phyloP scores from a whole-genome alignment of 1,284 basidiomycete genomes.

The Apiotrichum laibachii region DNA sequence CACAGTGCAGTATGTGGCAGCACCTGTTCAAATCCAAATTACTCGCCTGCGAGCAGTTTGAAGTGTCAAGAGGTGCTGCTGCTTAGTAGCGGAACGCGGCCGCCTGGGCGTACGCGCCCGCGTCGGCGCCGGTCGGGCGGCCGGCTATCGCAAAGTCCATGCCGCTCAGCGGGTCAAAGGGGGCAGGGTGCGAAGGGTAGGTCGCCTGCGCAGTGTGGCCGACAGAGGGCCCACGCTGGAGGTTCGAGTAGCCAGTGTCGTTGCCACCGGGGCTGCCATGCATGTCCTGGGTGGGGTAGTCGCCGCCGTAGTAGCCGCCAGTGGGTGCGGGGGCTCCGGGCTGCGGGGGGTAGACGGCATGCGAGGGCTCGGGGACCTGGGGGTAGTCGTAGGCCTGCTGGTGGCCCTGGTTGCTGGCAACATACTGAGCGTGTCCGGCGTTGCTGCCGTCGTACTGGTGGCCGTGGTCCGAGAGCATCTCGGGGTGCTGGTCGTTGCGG shows the following conservation, averaged over 20 bases:
- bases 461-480: background rate
- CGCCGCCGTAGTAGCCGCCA: conserved; percentile 12
- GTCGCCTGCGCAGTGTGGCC: background rate
- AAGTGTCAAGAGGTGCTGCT: background rate
- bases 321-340: conserved; percentile 1
- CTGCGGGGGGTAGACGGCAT: conserved; percentile 15
- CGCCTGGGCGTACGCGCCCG: conserved; percentile 42
- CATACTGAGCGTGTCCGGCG: conserved; percentile 6
- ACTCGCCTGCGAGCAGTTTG: conserved; percentile 4
- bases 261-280: conserved; percentile 24
- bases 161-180: conserved; percentile 12
- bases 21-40: background rate
- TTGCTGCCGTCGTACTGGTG: no score
- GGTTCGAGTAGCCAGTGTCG: conserved; percentile 41
- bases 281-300: conserved; percentile 35
- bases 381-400: conserved; percentile 12
- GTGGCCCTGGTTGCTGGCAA: conserved; percentile 9
- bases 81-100: conserved; percentile 36
- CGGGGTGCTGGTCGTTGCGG: background rate
- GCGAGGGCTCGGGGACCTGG: conserved; percentile 17
- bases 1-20: no score
- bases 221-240: conserved; percentile 37
- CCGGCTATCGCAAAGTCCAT: conserved; percentile 25
- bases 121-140: conserved; percentile 39
- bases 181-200: background rate